A percentile compares a stretch with the other conserved stretches of the same genome.
These are phyloP conservation scores for Prunella vulgaris DNA, from an alignment of 257 asterid species.

Conservation along the genomic window DNA sequence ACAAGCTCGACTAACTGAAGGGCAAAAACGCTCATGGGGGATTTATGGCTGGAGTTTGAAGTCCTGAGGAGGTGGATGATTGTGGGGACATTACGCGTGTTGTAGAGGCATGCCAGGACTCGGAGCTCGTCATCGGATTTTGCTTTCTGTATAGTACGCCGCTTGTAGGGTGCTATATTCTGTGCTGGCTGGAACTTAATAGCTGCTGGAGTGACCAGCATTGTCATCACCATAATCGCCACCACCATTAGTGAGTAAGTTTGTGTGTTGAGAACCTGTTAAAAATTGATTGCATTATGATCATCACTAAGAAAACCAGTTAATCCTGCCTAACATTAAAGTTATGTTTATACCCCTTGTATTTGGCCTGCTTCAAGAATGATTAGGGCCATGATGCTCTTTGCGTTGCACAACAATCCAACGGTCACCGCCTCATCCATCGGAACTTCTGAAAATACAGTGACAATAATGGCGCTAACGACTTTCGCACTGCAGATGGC, in stretches of 20 bases:
- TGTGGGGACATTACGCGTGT: slow-evolving; percentile 45
- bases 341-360: slow-evolving; percentile 42
- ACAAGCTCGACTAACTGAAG: slow-evolving; percentile 80
- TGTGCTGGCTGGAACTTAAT: slow-evolving; percentile 38
- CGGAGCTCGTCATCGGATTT: slow-evolving; percentile 69
- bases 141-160: slow-evolving; percentile 70
- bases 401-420: slow-evolving; percentile 65
- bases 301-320: not conserved
- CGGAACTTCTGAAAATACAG: slow-evolving; percentile 34
- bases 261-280: slow-evolving; percentile 55
- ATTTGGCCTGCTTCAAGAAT: slow-evolving; percentile 76
- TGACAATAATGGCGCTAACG: slow-evolving; percentile 34
- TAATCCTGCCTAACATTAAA: not conserved
- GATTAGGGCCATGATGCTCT: slow-evolving; percentile 63
- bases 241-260: slow-evolving; percentile 65
- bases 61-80: slow-evolving; percentile 69
- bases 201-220: slow-evolving; percentile 54
- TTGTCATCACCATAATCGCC: slow-evolving; percentile 60
- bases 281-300: slow-evolving; percentile 14
- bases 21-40: slow-evolving; percentile 59
- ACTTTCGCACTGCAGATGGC: slow-evolving; percentile 44
- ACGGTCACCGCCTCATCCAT: slow-evolving; percentile 51
- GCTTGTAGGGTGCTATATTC: slow-evolving; percentile 47
- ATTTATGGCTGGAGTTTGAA: slow-evolving; percentile 42
- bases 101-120: slow-evolving; percentile 65